phyloP scores from a whole-genome alignment of 257 asterid genomes.

The Nicotiana otophora region DNA sequence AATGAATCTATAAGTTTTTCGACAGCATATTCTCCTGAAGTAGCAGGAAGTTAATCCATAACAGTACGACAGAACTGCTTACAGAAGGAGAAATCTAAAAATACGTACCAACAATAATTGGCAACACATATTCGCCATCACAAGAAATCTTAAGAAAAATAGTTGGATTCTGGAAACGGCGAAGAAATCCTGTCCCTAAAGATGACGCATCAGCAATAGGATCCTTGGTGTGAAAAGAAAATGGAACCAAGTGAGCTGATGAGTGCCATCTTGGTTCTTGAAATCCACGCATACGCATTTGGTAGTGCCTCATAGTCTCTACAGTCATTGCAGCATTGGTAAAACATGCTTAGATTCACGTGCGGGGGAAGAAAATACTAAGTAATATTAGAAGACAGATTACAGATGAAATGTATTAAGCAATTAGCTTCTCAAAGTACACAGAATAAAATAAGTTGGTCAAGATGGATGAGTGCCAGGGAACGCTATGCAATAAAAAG shows the following conservation, averaged over 20 bases:
- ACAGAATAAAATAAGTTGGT: neutral
- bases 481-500: neutral
- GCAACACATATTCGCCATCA: constrained; percentile 36
- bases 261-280: constrained; percentile 29
- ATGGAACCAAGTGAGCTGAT: constrained; percentile 20
- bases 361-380: neutral
- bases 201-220: constrained; percentile 22
- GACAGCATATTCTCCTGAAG: constrained; percentile 30
- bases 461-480: neutral
- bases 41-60: neutral
- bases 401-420: neutral
- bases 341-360: neutral
- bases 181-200: constrained; percentile 32
- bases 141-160: constrained; percentile 42
- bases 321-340: constrained; percentile 11
- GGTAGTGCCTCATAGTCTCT: constrained; percentile 34
- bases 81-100: neutral
- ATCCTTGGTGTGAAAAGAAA: constrained; percentile 19
- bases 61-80: neutral
- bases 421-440: neutral
- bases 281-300: constrained; percentile 26
- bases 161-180: constrained; percentile 29
- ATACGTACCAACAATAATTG: constrained; percentile 32
- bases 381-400: neutral
- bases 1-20: constrained; percentile 29